Evolutionary conservation across 345 rosid genomes (phyloP).

Genomic region (Chamaenerion angustifolium): DNA sequence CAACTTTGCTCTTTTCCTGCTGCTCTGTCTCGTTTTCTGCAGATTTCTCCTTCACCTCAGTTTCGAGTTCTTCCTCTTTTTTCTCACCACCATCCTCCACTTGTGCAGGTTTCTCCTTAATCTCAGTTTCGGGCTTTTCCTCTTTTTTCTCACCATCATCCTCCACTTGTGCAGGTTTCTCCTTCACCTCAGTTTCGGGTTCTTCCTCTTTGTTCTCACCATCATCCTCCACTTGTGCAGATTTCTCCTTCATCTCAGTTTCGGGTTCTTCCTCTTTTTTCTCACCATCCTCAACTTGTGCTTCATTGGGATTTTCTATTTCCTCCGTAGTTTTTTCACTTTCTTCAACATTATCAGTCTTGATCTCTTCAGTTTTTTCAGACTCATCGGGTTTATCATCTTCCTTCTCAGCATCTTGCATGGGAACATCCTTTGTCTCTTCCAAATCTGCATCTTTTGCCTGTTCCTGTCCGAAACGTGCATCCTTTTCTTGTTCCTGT

Average conservation of each 20-base stretch:
- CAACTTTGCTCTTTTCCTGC: slow-evolving; percentile 8
- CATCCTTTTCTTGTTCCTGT: too few species aligned
- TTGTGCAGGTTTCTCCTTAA: slow-evolving; percentile 7
- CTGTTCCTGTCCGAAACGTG: too few species aligned
- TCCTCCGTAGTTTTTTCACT: too few species aligned
- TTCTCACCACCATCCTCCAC: not conserved
- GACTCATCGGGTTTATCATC: slow-evolving; percentile 7
- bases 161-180: not conserved
- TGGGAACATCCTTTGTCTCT: slow-evolving; percentile 21
- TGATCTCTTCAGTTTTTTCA: not conserved
- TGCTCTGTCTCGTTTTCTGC: slow-evolving; percentile 9
- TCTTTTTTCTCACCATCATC: not conserved
- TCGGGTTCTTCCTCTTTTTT: not conserved
- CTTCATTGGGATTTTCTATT: too few species aligned
- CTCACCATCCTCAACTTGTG: not conserved
- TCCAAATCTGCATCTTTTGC: slow-evolving; percentile 11
- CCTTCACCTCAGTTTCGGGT: slow-evolving; percentile 1
- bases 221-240: not conserved
- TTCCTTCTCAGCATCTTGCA: slow-evolving; percentile 22
- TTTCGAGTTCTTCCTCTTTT: slow-evolving; percentile 12
- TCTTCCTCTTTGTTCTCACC: slow-evolving; percentile 2
- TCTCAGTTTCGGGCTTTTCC: not conserved
- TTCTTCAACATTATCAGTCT: not conserved
- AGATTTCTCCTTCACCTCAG: slow-evolving; percentile 16
- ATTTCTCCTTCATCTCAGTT: slow-evolving; percentile 4